Conservation (phyloP, 2,329 filamentous ascomycete species). For the Paramyrothecium sp. region DNA sequence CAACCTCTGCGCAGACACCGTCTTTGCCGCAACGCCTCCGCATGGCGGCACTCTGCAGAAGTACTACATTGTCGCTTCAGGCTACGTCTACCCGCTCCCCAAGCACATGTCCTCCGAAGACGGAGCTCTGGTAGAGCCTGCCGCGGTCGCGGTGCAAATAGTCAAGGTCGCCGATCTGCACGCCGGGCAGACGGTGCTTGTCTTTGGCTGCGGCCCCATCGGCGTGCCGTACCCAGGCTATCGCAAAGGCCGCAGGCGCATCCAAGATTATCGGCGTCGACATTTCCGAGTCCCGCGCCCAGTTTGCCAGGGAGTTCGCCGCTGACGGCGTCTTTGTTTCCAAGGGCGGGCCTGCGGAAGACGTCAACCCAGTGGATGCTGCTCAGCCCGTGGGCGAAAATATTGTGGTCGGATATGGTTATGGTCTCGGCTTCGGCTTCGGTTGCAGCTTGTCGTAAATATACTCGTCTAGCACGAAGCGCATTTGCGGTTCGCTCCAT, state of each 20-base stretch:
- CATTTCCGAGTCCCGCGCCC: conserved; percentile 33
- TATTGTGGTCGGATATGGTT: conserved; percentile 34
- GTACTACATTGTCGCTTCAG: conserved; percentile 44
- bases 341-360: conserved; percentile 21
- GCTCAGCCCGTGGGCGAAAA: conserved; percentile 33
- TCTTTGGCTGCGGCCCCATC: conserved; percentile 48
- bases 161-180: conserved; percentile 36
- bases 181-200: conserved; percentile 38
- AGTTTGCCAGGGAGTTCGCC: conserved; percentile 38
- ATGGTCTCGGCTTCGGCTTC: conserved; percentile 47
- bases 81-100: conserved; percentile 46
- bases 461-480: conserved; percentile 38
- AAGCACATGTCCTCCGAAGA: conserved; percentile 43
- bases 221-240: conserved; percentile 42
- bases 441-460: too few relatives aligned
- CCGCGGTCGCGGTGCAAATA: conserved; percentile 47
- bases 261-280: conserved; percentile 42
- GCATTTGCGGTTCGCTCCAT: too few relatives aligned
- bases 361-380: conserved; percentile 31
- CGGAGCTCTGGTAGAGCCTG: conserved; percentile 47
- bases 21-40: conserved; percentile 50
- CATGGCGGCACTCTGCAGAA: conserved; percentile 47
- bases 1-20: conserved; percentile 39
- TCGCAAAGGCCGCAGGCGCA: conserved; percentile 42
- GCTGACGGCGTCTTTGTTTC: conserved; percentile 40